phyloP scores from a whole-genome alignment of 805 yeast genomes.

The Saturnispora bothae region DNA sequence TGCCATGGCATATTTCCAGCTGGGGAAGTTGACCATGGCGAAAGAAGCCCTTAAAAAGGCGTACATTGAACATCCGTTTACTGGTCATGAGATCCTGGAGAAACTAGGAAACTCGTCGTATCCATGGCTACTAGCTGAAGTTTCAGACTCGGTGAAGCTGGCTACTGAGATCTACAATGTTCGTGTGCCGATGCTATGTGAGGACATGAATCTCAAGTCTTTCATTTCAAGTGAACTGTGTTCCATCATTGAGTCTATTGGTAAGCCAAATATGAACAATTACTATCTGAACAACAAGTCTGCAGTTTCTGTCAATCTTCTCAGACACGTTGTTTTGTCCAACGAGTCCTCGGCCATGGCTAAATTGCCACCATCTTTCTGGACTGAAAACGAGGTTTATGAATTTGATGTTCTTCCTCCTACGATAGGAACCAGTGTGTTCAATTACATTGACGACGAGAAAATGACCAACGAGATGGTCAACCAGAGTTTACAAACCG shows the following conservation, averaged over 20 bases:
- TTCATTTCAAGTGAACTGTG: conserved; percentile 26
- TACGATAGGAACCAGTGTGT: conserved; percentile 31
- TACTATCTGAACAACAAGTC: conserved; percentile 17
- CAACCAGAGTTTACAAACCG: conserved; percentile 15
- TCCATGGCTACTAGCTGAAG: conserved; percentile 20
- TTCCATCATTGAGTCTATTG: conserved; percentile 10
- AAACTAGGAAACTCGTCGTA: conserved; percentile 31
- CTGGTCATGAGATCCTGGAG: conserved; percentile 41
- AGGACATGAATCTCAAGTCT: conserved; percentile 33
- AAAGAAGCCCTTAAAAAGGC: conserved; percentile 37
- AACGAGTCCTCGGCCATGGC: conserved; percentile 68
- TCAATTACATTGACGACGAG: conserved; percentile 37
- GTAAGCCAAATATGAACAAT: conserved; percentile 12
- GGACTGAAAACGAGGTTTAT: conserved; percentile 50
- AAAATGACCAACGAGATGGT: conserved; percentile 33
- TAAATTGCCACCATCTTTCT: conserved; percentile 48
- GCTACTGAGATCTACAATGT: conserved; percentile 49
- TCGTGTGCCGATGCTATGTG: conserved; percentile 47
- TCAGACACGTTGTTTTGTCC: conserved; percentile 59
- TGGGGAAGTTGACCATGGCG: conserved; percentile 35
- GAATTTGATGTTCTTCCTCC: conserved; percentile 76
- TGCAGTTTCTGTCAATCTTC: conserved; percentile 47
- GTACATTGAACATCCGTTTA: conserved; percentile 44
- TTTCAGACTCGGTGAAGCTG: conserved; percentile 28
- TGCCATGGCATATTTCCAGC: conserved; percentile 48